Evolutionary conservation across 2,329 filamentous ascomycete species (phyloP).

Genomic region (Exophiala lecanii-corni): DNA sequence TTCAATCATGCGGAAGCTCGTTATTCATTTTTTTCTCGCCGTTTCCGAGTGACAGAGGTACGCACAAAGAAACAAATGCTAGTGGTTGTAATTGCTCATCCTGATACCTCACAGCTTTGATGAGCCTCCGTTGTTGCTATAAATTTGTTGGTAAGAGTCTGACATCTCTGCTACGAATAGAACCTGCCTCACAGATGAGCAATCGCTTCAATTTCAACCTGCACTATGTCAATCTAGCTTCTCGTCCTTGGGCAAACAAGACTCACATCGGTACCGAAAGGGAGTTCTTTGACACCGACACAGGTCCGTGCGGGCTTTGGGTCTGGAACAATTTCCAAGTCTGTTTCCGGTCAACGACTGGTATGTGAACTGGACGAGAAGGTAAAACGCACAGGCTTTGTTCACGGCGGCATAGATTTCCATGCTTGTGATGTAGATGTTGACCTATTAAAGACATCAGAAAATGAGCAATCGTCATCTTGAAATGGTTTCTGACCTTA

Average conservation of each 20-base stretch:
- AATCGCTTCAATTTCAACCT: slow-evolving; percentile 28
- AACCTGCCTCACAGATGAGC: slow-evolving; percentile 23
- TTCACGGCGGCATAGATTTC: slow-evolving; percentile 73
- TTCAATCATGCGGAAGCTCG: too few relatives aligned
- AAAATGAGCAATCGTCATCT: background rate
- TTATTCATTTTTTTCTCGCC: too few relatives aligned
- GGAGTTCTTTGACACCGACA: slow-evolving; percentile 27
- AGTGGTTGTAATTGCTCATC: too few relatives aligned
- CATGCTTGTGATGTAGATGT: slow-evolving; percentile 63
- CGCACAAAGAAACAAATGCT: too few relatives aligned
- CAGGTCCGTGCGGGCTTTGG: slow-evolving; percentile 27
- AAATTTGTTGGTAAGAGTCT: too few relatives aligned
- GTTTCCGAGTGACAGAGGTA: too few relatives aligned
- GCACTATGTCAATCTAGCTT: slow-evolving; percentile 3
- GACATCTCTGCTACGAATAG: too few relatives aligned
- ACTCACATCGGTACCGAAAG: slow-evolving; percentile 25
- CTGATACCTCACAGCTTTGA: too few relatives aligned
- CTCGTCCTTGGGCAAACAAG: background rate
- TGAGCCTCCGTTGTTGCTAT: too few relatives aligned
- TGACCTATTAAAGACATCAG: background rate
- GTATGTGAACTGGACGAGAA: slow-evolving; percentile 10
- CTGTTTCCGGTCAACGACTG: slow-evolving; percentile 12
- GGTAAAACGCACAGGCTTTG: slow-evolving; percentile 55
- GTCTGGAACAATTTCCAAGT: slow-evolving; percentile 22
- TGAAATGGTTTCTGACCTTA: slow-evolving; percentile 45